Evolutionary conservation across 805 yeast genomes (phyloP).

Genomic region (Jamesozyma piceae): DNA sequence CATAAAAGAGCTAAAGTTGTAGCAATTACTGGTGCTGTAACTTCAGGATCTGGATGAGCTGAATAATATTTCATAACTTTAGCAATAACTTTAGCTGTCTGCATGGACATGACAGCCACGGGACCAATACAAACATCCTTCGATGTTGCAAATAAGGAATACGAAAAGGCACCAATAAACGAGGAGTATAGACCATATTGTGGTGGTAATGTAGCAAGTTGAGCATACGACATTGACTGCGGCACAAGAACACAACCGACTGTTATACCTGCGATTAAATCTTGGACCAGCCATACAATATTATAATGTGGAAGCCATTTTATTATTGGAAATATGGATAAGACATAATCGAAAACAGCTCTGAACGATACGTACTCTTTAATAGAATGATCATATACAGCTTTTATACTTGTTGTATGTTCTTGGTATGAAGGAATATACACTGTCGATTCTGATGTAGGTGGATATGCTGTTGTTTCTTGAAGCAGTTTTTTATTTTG

Average conservation of each 20-base stretch:
- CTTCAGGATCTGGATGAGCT: slow-evolving; percentile 21
- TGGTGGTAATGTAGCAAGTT: slow-evolving; percentile 68
- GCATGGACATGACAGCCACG: slow-evolving; percentile 89
- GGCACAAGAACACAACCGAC: slow-evolving; percentile 92
- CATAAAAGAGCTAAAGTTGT: slow-evolving; percentile 70
- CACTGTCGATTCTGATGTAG: not conserved
- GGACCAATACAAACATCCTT: slow-evolving; percentile 96
- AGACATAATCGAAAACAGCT: slow-evolving; percentile 39
- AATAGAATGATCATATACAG: slow-evolving; percentile 17
- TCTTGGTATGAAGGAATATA: slow-evolving; percentile 17
- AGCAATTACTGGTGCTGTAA: slow-evolving; percentile 64
- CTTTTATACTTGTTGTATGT: slow-evolving; percentile 11
- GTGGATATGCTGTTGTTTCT: not conserved
- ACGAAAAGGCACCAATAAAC: slow-evolving; percentile 80
- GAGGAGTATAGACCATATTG: slow-evolving; percentile 88
- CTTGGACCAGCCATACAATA: slow-evolving; percentile 66
- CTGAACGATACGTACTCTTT: slow-evolving; percentile 24
- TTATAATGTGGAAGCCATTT: slow-evolving; percentile 86
- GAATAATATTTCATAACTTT: slow-evolving; percentile 48
- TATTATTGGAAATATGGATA: slow-evolving; percentile 67
- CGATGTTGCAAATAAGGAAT: slow-evolving; percentile 87
- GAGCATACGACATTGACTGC: slow-evolving; percentile 92
- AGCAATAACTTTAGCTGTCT: slow-evolving; percentile 69
- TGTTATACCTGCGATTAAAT: slow-evolving; percentile 84
- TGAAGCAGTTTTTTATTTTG: not conserved